Evolutionary conservation across 1,139 yeast genomes (phyloP), one percentile per base, ranked within the genome.

Genomic region (Magnusiomyces suaveolens): DNA sequence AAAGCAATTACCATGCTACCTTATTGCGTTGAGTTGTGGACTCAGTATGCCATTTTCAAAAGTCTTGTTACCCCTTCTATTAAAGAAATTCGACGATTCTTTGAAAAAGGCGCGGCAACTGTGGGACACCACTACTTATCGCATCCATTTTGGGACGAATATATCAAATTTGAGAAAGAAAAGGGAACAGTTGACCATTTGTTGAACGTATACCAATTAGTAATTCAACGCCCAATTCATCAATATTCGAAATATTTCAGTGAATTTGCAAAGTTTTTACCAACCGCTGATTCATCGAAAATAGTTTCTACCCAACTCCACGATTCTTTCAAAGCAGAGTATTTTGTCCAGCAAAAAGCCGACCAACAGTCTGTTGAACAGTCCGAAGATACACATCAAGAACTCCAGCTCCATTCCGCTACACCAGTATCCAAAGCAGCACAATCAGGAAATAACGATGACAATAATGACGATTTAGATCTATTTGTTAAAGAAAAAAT

Each of bases 91-190:
- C 56, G 62, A 46, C 60, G 61, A 20, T 64, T 76, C 20, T 87
- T 85, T 63, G 85, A 82, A 62, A 62, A 64, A 2, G 96, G 94
- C 0, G 78, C 90, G 53, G 55, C 58, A 1, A 71, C 68, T 43
- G 77, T 88, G 41, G 97, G 97, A 0, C 66, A 71, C 53, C 95
- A 90, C 68, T 92, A 81, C 63, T 77, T 82, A 61, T 71, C 86
- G 20, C 87, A 81, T 62, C 83, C 84, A 51, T 82, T 90, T 60
- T 92, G 95, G 81, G 84, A 81, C 60, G 67, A 79, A 51, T 90
- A 86, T 64, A 65, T 90, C 39, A 74, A 78, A n/a, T 82, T 82
- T 74, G 70, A 75, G 64, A 61, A 73, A 66, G 61, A 78, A 60
- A 60, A 74, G 63, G 66, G 69, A 21, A 59, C 59, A 21, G 54